phyloP scores from a whole-genome alignment of 1,284 basidiomycete species.

The Mycosarcoma mackinlayi region DNA sequence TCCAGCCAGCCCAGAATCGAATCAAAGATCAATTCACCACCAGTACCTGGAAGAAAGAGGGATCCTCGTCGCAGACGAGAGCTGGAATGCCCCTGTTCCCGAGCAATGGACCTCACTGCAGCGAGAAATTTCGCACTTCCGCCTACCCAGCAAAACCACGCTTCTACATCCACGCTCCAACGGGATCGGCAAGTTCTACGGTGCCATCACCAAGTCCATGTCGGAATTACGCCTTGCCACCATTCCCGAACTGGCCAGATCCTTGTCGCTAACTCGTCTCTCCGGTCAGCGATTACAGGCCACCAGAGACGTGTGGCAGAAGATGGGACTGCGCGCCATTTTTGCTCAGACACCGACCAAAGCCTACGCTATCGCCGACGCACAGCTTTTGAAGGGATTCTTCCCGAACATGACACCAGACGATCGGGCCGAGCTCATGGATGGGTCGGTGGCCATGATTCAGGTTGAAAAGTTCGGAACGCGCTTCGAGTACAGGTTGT shows the following conservation, averaged over 20 bases:
- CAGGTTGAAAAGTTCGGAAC: neutral
- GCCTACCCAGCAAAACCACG: neutral
- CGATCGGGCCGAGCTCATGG: conserved; percentile 1
- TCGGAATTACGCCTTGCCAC: neutral
- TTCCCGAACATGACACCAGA: neutral
- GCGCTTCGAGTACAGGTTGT: neutral
- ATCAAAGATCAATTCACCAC: too few species aligned
- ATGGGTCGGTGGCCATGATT: conserved; percentile 2
- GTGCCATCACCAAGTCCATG: neutral
- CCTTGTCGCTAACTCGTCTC: neutral
- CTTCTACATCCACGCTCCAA: neutral
- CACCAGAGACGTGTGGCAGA: neutral
- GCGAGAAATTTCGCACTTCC: neutral
- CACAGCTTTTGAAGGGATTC: conserved; percentile 3
- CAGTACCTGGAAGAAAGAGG: neutral
- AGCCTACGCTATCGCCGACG: conserved; percentile 7
- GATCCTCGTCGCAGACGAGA: neutral
- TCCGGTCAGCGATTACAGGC: neutral
- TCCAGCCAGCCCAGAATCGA: too few species aligned
- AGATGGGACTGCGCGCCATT: neutral
- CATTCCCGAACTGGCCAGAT: neutral
- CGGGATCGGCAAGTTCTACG: neutral
- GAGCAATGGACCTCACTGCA: neutral
- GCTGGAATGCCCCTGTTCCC: neutral
- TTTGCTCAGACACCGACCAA: neutral